Conservation (phyloP, 1,139 yeast genomes). For the Debaryomycetaceae sp. region DNA sequence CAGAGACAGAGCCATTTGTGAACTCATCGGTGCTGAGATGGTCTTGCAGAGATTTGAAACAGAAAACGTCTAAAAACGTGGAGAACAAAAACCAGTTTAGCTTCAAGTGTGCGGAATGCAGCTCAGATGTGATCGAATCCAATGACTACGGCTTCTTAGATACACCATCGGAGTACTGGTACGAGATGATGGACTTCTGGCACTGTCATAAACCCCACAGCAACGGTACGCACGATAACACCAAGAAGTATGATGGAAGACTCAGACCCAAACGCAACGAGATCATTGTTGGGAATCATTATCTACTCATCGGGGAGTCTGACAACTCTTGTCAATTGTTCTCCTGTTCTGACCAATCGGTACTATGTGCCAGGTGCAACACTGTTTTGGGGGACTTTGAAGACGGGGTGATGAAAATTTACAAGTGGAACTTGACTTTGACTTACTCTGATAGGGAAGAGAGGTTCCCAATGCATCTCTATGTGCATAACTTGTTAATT, state of each 20-base stretch:
- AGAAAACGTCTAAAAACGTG: slow-evolving; percentile 25
- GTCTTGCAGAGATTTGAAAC: slow-evolving; percentile 38
- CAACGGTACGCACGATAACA: slow-evolving; percentile 11
- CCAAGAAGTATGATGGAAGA: slow-evolving; percentile 28
- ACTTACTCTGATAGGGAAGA: slow-evolving; percentile 15
- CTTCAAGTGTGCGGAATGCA: slow-evolving; percentile 36
- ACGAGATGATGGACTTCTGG: slow-evolving; percentile 96
- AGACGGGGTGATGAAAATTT: slow-evolving; percentile 28
- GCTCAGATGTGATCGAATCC: slow-evolving; percentile 24
- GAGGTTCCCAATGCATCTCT: slow-evolving; percentile 29
- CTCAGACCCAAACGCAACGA: slow-evolving; percentile 44
- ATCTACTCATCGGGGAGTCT: slow-evolving; percentile 41
- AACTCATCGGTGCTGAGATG: slow-evolving; percentile 21
- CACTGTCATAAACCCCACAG: slow-evolving; percentile 88
- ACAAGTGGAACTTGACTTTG: slow-evolving; percentile 60
- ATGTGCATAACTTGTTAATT: slow-evolving; percentile 35
- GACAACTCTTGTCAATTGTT: neutral
- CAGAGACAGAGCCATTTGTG: slow-evolving; percentile 17
- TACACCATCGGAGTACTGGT: slow-evolving; percentile 92
- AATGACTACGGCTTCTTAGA: slow-evolving; percentile 41
- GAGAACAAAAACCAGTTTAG: slow-evolving; percentile 24
- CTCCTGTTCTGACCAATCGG: slow-evolving; percentile 3
- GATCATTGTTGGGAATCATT: slow-evolving; percentile 57
- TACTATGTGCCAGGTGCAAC: slow-evolving; percentile 30
- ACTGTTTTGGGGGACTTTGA: slow-evolving; percentile 30